These are phyloP conservation scores for Colletotrichum sp. DNA, from an alignment of 2,329 filamentous ascomycete species.

Conservation along the genomic window DNA sequence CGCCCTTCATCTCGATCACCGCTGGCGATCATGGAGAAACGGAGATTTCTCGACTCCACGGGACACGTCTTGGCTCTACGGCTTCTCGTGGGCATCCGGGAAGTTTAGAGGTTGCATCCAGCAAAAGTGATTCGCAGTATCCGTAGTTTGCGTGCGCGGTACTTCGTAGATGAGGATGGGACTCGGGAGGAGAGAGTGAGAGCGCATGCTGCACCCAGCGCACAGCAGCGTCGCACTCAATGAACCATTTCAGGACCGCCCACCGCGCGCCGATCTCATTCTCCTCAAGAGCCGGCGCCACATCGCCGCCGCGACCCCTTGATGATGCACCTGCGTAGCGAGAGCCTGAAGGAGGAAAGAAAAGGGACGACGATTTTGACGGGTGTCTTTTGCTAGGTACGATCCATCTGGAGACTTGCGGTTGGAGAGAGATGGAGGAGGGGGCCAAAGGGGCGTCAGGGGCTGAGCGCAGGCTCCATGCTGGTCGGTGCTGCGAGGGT, in stretches of 20 bases:
- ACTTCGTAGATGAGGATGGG: neutral
- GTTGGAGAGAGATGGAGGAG: neutral
- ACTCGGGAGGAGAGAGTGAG: neutral
- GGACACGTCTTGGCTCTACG: neutral
- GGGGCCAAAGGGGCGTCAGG: neutral
- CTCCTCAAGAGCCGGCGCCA: neutral
- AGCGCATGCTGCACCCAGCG: neutral
- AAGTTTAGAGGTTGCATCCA: neutral
- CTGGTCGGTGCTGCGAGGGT: neutral
- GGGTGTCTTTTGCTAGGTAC: neutral
- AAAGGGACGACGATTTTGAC: neutral
- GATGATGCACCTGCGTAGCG: neutral
- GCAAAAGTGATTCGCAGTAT: neutral
- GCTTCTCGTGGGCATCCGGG: neutral
- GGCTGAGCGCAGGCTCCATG: constrained; percentile 9
- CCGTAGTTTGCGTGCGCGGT: neutral
- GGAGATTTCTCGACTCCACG: neutral
- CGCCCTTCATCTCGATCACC: neutral
- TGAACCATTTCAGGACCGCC: constrained; percentile 1
- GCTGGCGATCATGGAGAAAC: constrained; percentile 9
- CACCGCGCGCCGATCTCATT: constrained; percentile 10
- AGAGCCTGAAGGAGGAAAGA: neutral
- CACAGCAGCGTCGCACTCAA: neutral
- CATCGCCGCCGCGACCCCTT: neutral
- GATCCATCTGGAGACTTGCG: neutral